Percentiles rank a stretch among this genome's conserved stretches.
Conservation (phyloP, 768 basidiomycete genomes). For the Tulasnella sp. region DNA sequence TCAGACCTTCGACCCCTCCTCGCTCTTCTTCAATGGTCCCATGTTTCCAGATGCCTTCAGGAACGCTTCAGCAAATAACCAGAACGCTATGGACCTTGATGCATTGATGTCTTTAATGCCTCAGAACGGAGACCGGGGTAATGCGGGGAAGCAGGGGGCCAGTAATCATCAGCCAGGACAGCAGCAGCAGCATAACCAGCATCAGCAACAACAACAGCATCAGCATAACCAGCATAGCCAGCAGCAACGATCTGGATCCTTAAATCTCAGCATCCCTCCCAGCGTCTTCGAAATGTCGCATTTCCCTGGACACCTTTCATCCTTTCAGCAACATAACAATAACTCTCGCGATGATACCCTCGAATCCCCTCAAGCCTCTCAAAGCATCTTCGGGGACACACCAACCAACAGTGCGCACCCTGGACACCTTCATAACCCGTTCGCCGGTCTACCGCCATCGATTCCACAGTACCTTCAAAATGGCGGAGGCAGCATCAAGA, state of each 20-base stretch:
- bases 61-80: constrained; percentile 33
- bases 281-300: constrained; percentile 57
- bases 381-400: constrained; percentile 24
- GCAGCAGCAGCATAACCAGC: constrained; percentile 17
- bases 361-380: constrained; percentile 23
- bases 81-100: constrained; percentile 16
- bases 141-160: constrained; percentile 11
- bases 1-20: constrained; percentile 23
- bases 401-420: constrained; percentile 21
- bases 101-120: constrained; percentile 18
- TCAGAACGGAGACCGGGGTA: constrained; percentile 49
- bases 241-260: constrained; percentile 26
- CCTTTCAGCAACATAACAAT: constrained; percentile 23
- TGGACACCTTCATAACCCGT: background rate
- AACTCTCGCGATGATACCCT: constrained; percentile 11
- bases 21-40: constrained; percentile 24
- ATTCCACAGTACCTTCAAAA: constrained; percentile 4
- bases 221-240: constrained; percentile 14
- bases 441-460: constrained; percentile 11
- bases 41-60: constrained; percentile 47
- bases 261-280: constrained; percentile 35
- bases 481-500: background rate
- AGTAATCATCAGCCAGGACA: constrained; percentile 17
- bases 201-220: constrained; percentile 18
- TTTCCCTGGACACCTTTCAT: constrained; percentile 30